Conservation (phyloP, 2,329 filamentous ascomycete species). For the Trichoderma oligosporum region DNA sequence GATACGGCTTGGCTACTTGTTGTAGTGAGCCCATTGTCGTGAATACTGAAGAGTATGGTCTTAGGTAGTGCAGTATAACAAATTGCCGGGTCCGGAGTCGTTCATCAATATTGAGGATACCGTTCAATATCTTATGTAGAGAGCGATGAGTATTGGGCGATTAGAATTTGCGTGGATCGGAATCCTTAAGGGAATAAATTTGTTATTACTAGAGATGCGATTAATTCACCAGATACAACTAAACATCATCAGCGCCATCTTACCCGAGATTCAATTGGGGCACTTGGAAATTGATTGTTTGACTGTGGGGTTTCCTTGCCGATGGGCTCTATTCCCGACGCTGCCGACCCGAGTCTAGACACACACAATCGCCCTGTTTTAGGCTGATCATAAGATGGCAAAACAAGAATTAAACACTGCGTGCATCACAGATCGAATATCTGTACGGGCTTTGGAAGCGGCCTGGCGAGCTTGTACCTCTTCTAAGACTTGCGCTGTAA, state of each 20-base stretch:
- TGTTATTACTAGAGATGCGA: no score
- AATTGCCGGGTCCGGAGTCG: background rate
- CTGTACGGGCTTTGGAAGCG: slow-evolving; percentile 32
- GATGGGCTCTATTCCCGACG: background rate
- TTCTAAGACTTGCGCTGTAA: slow-evolving; percentile 44
- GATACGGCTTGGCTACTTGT: slow-evolving; percentile 23
- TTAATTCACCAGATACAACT: no score
- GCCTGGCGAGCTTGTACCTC: slow-evolving; percentile 46
- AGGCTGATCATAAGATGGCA: slow-evolving; percentile 44
- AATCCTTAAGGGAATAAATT: background rate
- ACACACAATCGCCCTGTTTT: background rate
- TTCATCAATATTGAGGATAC: background rate
- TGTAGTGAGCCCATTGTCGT: slow-evolving; percentile 32
- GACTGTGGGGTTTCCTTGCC: slow-evolving; percentile 1
- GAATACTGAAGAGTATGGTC: background rate
- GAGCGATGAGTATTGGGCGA: background rate
- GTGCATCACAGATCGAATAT: slow-evolving; percentile 46
- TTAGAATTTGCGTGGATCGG: background rate
- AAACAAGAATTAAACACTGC: slow-evolving; percentile 50
- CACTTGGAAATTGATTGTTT: background rate
- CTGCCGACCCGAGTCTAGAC: slow-evolving; percentile 12
- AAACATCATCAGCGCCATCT: background rate
- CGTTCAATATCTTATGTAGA: background rate
- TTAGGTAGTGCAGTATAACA: background rate
- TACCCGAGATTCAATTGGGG: background rate